Conservation (phyloP, 208 protist species). For the Trichomonas vaginalis region DNA sequence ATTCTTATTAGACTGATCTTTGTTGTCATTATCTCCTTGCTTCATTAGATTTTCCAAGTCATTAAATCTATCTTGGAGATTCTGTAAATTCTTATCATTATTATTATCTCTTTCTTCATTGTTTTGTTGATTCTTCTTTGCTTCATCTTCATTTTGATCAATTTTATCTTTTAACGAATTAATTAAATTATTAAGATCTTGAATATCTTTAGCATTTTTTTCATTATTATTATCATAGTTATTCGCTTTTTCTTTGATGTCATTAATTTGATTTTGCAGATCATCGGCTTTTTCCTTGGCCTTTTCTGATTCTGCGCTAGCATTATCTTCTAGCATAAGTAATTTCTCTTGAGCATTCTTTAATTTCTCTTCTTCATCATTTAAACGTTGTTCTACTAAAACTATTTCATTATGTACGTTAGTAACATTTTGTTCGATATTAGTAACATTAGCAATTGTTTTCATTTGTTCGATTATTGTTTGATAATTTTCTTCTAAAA, state of each 20-base stretch:
- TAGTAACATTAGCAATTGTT: background rate
- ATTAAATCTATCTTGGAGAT: background rate
- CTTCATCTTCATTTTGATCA: background rate
- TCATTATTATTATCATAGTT: background rate
- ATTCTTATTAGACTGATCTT: no score
- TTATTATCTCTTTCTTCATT: background rate
- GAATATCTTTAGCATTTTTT: background rate
- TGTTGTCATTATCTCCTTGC: background rate
- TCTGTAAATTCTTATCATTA: background rate
- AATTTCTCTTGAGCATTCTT: background rate
- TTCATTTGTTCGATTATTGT: background rate
- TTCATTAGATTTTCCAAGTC: no score
- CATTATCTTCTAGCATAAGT: background rate
- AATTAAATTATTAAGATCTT: background rate
- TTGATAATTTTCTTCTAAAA: background rate
- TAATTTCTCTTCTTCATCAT: background rate
- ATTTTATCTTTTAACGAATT: background rate
- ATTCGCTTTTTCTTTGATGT: background rate
- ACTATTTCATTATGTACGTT: background rate
- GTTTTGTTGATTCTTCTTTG: background rate
- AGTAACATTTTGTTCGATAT: background rate
- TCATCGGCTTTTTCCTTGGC: background rate
- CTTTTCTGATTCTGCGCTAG: background rate
- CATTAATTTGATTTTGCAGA: background rate
- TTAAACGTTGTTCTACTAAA: background rate